Base-by-base conservation (phyloP, 257 asterid genomes). In the Cinchona pubescens region DNA sequence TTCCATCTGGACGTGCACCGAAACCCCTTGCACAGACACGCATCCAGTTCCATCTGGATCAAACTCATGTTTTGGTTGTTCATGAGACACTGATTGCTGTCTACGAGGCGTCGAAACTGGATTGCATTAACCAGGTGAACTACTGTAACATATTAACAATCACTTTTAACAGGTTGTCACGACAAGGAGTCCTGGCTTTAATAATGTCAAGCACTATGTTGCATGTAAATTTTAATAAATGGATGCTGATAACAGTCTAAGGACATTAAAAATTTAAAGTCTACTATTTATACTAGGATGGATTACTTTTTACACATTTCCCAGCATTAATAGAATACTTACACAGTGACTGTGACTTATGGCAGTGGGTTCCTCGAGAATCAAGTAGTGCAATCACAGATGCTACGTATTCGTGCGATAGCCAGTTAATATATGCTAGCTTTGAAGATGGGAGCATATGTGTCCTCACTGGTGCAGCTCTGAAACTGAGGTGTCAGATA, bases 401-500 rank as follows among this genome's bases (percentile, higher is more conserved):
- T 76, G 96, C 92, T 14, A 83, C 94, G 5, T 90, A 80, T 82
- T 90, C 97, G 2, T 86, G 94, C 51, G 88, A 91, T 72, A 75
- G 97, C 83, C 89, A 84, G 75, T 83, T 79, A 9, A 72, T 91
- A 45, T 91, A 82, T 69, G 86, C 87, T 14, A 61, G 88, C 77
- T 84, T 83, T 35, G 84, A 85, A 8, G 89, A 86, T 58, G 90
- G 93, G 48, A 87, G 86, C n/a, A 79, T 89, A 60, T 66, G 74
- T 11, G 51, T 88, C 56, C 81, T 89, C 81, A 68, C 88, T 11
- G 79, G 86, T 63, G 58, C 65, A 32, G 82, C 83, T 4, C 90
- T 91, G 70, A 81, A 74, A 59, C 68, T 86, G 37, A 83, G 86
- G 80, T 90, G 97, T 68, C 85, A 83, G 75, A 88, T 91, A 72